Percentiles rank a stretch among this genome's conserved stretches.
These are phyloP conservation scores for Chalara sp. DNA, from an alignment of 2,329 filamentous ascomycete species.

Conservation along the genomic window DNA sequence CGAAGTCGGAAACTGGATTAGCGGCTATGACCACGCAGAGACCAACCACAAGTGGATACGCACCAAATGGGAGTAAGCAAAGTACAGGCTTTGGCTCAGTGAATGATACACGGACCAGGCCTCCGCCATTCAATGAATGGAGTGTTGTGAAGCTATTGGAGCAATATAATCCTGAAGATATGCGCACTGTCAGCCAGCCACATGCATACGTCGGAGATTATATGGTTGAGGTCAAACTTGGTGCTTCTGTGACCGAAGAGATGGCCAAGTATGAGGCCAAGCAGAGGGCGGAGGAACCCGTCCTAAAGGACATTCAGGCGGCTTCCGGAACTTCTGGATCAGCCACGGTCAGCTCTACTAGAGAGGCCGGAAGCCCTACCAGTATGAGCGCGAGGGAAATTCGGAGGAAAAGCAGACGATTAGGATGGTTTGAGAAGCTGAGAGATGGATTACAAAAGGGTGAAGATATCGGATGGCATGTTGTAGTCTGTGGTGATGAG, in stretches of 20 bases:
- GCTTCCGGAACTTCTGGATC: constrained; percentile 5
- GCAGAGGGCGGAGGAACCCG: constrained; percentile 24
- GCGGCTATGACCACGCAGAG: neutral
- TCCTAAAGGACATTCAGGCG: neutral
- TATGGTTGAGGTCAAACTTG: constrained; percentile 54
- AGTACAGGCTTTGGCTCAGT: no score
- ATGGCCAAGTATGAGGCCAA: constrained; percentile 47
- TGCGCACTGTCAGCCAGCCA: constrained; percentile 58
- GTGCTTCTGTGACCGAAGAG: constrained; percentile 46
- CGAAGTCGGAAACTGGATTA: neutral
- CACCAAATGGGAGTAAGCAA: neutral
- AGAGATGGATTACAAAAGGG: constrained; percentile 49
- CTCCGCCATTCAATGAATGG: constrained; percentile 37
- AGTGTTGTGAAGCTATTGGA: constrained; percentile 70
- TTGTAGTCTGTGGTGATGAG: constrained; percentile 57
- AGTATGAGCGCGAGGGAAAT: constrained; percentile 18
- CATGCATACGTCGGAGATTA: constrained; percentile 83
- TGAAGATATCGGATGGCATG: constrained; percentile 53
- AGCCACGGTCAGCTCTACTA: neutral
- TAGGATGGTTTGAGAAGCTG: constrained; percentile 50
- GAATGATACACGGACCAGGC: no score
- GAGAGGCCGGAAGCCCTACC: constrained; percentile 2
- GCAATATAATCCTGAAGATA: constrained; percentile 71
- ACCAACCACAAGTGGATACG: no score
- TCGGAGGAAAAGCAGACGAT: constrained; percentile 16